A percentile compares a stretch with the other conserved stretches of the same genome.
phyloP scores from a whole-genome alignment of 148 eudicot species.

The Beta vulgaris region DNA sequence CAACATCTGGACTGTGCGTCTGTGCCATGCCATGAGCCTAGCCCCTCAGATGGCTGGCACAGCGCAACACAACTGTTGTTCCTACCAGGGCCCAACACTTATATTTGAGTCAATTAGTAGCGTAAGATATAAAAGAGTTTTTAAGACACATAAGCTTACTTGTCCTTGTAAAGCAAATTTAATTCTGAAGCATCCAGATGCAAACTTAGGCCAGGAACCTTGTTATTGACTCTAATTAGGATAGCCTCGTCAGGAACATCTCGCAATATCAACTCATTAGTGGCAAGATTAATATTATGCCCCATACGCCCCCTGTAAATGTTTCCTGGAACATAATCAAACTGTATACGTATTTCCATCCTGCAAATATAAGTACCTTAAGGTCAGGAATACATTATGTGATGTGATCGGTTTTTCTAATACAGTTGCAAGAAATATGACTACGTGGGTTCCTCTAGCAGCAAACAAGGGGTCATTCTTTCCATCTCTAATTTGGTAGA shows the following conservation, averaged over 20 bases:
- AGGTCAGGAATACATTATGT: neutral
- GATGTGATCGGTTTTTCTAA: neutral
- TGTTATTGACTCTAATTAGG: constrained; percentile 34
- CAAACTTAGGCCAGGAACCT: constrained; percentile 44
- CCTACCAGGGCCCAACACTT: neutral
- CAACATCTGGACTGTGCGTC: too few relatives aligned
- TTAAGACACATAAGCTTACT: constrained; percentile 19
- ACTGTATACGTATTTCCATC: constrained; percentile 42
- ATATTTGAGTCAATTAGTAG: neutral
- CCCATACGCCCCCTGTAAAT: constrained; percentile 33
- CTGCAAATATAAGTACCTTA: constrained; percentile 19
- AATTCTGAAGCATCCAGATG: constrained; percentile 36
- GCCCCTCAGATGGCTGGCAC: too few relatives aligned
- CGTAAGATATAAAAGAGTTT: neutral
- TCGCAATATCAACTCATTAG: constrained; percentile 37
- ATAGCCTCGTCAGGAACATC: constrained; percentile 45
- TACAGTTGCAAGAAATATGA: neutral
- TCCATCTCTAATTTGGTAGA: neutral
- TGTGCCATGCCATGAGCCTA: too few relatives aligned
- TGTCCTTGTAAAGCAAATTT: constrained; percentile 40
- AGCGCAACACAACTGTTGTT: too few relatives aligned
- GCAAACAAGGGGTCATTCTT: neutral
- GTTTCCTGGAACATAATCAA: constrained; percentile 41
- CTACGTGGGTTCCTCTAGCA: neutral
- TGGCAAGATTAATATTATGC: constrained; percentile 33